Evolutionary conservation across 108 stramenopile species (phyloP), one percentile per base, ranked within the genome.

Genomic region (Bacterosira constricta): DNA sequence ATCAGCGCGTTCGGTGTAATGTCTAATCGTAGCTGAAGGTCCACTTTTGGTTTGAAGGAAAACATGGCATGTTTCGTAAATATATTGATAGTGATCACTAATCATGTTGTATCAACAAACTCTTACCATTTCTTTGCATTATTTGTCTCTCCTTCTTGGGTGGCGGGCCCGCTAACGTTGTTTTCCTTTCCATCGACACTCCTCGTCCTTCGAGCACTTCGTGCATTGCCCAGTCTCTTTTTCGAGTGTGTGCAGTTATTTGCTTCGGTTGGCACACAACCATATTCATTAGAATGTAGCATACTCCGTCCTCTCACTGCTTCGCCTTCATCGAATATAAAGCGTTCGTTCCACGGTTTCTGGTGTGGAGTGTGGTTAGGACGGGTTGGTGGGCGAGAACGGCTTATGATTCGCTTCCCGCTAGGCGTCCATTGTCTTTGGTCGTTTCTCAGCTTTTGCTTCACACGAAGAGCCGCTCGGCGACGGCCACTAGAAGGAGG

Each of bases 291-390:
- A 18, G 47, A 13, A 13, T 17, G 9, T 18, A 18, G 17, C 17
- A 17, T 49, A 13, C 17, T 18, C 20, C 7, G 25, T 0, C 18
- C 45, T 18, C 21, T 45, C 4, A 13, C 15, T 0, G 15, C 26
- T 26, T 4, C 27, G 4, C 46, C 50, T 6, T 63, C 71, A 42
- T 73, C 62, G 17, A 63, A 73, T 18, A 73, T 73, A 26, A 73
- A 63, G 0, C 71, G 61, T 15, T 73, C 61, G 27, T 73, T 73
- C 71, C 71, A 73, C 10, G 68, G 56, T 13, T 47, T 54, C 12
- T 25, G 32, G 35, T 57, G 42, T n/a, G 38, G 18, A 30, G 17
- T 25, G 6, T 37, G 50, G 37, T 13, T 54, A 21, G 2, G 60
- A 60, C 37, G 10, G 20, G 6, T 21, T 64, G 58, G 18, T 61